Evolutionary conservation across 1,284 basidiomycete genomes (phyloP), one percentile per base, ranked within the genome.

Genomic region (Meira miltonrushii): DNA sequence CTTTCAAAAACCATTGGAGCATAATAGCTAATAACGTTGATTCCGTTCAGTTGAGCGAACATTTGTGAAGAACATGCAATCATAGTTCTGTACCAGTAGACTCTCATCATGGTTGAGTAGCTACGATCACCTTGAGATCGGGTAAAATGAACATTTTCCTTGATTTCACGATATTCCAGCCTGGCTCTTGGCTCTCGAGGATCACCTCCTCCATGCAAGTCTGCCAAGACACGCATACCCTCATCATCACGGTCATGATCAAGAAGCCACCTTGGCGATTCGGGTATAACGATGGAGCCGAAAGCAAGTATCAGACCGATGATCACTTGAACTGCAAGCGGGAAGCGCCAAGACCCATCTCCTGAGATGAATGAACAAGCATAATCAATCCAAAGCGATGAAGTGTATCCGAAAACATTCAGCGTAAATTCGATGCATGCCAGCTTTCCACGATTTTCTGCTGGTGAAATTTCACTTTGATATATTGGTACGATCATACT

Each of bases 41-140:
- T 25, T 49, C 75, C 75, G 60, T 74, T 71, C 68, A 96, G 81
- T 79, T 96, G 94, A 50, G 93, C 93, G 79, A 96, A 96, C 58
- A 89, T 88, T 79, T 97, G 94, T 64, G 90, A 91, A 17, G 90
- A 92, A 90, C 94, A 94, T n/a, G 93, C 94, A 61, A 97, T 86
- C 65, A 96, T 79, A 5, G 97, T 92, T 48, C 93, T 85, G 47
- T 87, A 56, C 55, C 47, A 25, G 5, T 56, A 56, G 9, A 40
- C 33, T 37, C 38, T 56, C 55, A 40, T 51, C 55, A 56, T 56
- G 43, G 84, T 84, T 39, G 79, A 78, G 80, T 97, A 97, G 10
- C 87, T 85, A 59, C 92, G 84, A 60, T 83, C 87, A 68, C 91
- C 90, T 54, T 74, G 69, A 39, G 59, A 65, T 54, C 69, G 70